A percentile compares a stretch with the other conserved stretches of the same genome.
Conservation (phyloP, 2,329 filamentous ascomycete species). For the Thelonectria discophora region DNA sequence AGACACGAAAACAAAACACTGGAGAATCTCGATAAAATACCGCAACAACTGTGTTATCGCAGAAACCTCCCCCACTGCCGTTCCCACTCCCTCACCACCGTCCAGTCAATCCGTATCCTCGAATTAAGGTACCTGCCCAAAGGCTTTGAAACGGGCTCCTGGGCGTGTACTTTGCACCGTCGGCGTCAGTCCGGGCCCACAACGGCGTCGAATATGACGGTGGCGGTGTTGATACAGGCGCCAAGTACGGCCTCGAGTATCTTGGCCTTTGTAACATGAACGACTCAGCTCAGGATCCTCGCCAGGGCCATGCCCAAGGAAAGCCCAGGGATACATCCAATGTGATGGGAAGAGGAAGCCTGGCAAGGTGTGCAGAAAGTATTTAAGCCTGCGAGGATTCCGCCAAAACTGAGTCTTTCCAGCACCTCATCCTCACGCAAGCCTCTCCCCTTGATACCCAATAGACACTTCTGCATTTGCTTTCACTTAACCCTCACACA, state of each 20-base stretch:
- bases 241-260: conserved; percentile 24
- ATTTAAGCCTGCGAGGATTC: conserved; percentile 32
- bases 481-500: conserved; percentile 6
- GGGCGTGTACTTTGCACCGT: conserved; percentile 9
- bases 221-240: conserved; percentile 35
- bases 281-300: conserved; percentile 17
- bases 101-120: conserved; percentile 28
- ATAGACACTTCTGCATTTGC: neutral
- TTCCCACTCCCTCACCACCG: conserved; percentile 26
- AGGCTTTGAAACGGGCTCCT: conserved; percentile 17
- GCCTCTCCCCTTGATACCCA: conserved; percentile 18
- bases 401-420: conserved; percentile 15
- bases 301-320: conserved; percentile 7
- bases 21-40: conserved; percentile 43
- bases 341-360: conserved; percentile 8
- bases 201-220: conserved; percentile 32
- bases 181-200: conserved; percentile 28
- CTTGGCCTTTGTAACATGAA: conserved; percentile 20
- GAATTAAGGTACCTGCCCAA: conserved; percentile 23
- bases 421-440: conserved; percentile 18
- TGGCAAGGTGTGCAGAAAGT: conserved; percentile 15
- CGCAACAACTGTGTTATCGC: conserved; percentile 44
- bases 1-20: conserved; percentile 42
- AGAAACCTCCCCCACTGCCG: conserved; percentile 33
- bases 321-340: conserved; percentile 13